phyloP scores from a whole-genome alignment of 306 rosid species.

The Vigna angularis region DNA sequence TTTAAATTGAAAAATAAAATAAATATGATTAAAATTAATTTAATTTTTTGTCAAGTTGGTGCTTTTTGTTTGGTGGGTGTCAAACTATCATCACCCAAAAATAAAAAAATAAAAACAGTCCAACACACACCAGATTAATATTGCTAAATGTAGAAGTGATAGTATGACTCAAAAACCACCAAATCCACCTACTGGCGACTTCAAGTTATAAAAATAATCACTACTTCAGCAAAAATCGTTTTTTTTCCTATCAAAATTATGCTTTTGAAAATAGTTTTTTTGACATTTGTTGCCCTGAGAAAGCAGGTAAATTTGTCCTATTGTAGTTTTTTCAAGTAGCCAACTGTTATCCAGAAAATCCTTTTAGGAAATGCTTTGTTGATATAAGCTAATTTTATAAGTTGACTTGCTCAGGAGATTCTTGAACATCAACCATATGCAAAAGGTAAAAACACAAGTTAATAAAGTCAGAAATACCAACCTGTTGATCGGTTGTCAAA shows the following conservation, averaged over 20 bases:
- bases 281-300: conserved; percentile 14
- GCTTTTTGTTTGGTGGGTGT: too few species aligned
- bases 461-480: conserved; percentile 47
- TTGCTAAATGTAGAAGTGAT: not conserved
- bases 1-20: too few species aligned
- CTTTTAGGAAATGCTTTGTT: conserved; percentile 5
- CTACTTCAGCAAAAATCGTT: conserved; percentile 7
- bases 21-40: too few species aligned
- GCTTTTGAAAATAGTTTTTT: not conserved
- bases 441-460: not conserved
- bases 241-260: not conserved
- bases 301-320: not conserved
- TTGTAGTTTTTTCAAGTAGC: not conserved
- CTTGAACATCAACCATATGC: conserved; percentile 8
- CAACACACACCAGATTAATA: not conserved
- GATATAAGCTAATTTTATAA: not conserved
- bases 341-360: not conserved
- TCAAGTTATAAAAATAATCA: not conserved
- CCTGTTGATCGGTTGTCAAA: conserved; percentile 57
- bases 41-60: too few species aligned
- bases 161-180: not conserved
- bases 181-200: not conserved
- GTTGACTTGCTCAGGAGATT: conserved; percentile 34
- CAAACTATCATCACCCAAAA: too few species aligned
- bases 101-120: too few species aligned